phyloP scores from a whole-genome alignment of 2,329 filamentous ascomycete genomes.

The Didymella arachidicola region DNA sequence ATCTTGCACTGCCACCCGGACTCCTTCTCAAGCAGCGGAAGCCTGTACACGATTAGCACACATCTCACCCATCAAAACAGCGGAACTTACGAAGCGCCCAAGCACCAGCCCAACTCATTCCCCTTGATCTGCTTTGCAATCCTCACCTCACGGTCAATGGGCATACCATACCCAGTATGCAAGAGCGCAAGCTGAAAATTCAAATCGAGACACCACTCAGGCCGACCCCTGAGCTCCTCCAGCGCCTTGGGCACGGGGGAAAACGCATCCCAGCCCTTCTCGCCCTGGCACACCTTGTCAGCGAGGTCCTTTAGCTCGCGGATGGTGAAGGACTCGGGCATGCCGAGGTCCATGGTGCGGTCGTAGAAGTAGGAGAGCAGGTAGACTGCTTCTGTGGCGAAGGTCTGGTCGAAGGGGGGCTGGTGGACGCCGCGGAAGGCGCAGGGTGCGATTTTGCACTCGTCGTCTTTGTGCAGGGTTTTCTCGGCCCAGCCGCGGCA shows the following conservation, averaged over 20 bases:
- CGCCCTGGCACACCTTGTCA: conserved; percentile 82
- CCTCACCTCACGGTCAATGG: conserved; percentile 92
- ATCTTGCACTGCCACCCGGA: conserved; percentile 93
- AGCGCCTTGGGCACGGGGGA: conserved; percentile 77
- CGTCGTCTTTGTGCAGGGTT: conserved; percentile 84
- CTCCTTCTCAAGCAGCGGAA: conserved; percentile 80
- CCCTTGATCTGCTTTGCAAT: conserved; percentile 99
- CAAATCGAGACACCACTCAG: conserved; percentile 92
- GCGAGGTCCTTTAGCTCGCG: conserved; percentile 88
- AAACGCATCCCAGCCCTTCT: conserved; percentile 81
- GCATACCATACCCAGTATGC: conserved; percentile 98
- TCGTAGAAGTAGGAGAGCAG: conserved; percentile 99
- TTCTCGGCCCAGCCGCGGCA: conserved; percentile 91
- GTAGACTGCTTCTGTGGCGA: conserved; percentile 88
- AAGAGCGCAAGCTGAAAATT: conserved; percentile 95
- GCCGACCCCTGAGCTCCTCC: conserved; percentile 78
- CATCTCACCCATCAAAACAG: conserved; percentile 3
- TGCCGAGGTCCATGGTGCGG: conserved; percentile 89
- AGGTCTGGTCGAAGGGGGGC: conserved; percentile 89
- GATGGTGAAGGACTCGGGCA: conserved; percentile 97
- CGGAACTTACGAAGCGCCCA: conserved; percentile 83
- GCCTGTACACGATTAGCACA: conserved; percentile 63
- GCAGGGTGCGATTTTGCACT: conserved; percentile 86
- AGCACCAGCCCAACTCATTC: conserved; percentile 96
- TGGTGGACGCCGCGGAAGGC: conserved; percentile 98